Evolutionary conservation across 2,329 filamentous ascomycete genomes (phyloP), one percentile per base, ranked within the genome.

Genomic region (Chrysoporthe cubensis): DNA sequence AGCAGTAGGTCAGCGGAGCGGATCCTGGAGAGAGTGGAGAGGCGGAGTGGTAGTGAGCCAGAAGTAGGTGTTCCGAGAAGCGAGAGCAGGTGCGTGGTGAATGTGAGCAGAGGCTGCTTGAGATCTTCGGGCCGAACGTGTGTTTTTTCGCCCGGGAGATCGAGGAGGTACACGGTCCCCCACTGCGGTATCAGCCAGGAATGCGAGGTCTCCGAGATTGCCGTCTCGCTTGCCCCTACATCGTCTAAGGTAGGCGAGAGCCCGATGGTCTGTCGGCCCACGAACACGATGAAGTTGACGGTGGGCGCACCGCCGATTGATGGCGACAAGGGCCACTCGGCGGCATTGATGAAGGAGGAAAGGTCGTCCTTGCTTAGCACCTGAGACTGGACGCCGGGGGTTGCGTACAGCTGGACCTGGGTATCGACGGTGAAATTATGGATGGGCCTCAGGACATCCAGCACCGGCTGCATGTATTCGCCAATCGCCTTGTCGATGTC

Each of bases 351-450:
- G 75, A 99, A 99, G 1, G 92, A 94, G 48, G 93, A 93, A 1
- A 99, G 84, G 74, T 97, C 94, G 73, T 97, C 91, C 76, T 93
- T 94, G 74, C 87, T 89, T 46, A 99, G 81, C 0, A 91, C 85
- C 34, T 89, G 81, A 18, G 84, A 84, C 73, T 87, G 84, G 1
- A 88, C 86, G n/a, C 88, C 86, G 0, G 88, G 87, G 1, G 83
- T 81, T n/a, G 96, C 95, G 76, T 97, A 97, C 0, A 98, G 86
- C 79, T 99, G 96, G 2, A 99, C 92, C 79, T 99, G 96, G 0
- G 94, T 97, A 76, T 98, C 94, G 62, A 98, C 90, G 16, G 94
- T 97, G 75, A 99, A 98, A 77, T 96, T 95, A 82, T 94, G 96
- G 72, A 97, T 96, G 0, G 90, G 85, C 0, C 89, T 87, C 40